Evolutionary conservation across 164 flowering plant species (phyloP).

Genomic region (Berberis thunbergii): DNA sequence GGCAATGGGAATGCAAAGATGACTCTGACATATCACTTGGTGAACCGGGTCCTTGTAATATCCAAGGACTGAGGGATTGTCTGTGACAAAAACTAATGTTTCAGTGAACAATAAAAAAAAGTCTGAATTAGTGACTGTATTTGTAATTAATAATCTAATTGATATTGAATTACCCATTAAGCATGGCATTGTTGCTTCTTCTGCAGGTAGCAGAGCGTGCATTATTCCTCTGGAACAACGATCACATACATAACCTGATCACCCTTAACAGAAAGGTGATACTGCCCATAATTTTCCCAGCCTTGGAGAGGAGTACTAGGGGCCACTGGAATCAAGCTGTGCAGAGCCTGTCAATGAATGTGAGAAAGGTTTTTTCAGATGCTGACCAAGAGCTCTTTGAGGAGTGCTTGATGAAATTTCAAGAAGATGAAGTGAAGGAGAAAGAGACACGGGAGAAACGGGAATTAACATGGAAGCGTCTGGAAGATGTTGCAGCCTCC

Average conservation of each 20-base stretch:
- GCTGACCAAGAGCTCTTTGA: conserved; percentile 45
- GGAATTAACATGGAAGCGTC: conserved; percentile 54
- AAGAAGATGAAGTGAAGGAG: conserved; percentile 51
- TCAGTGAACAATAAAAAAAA: too few relatives aligned
- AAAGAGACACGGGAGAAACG: conserved; percentile 36
- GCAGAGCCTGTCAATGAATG: conserved; percentile 60
- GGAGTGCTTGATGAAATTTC: conserved; percentile 43
- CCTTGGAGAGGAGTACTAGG: background rate
- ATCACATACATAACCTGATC: conserved; percentile 57
- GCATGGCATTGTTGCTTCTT: too few relatives aligned
- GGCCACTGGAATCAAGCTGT: conserved; percentile 81
- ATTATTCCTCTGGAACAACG: conserved; percentile 74
- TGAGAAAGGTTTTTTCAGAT: conserved; percentile 50
- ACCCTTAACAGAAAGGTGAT: conserved; percentile 47
- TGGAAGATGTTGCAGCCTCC: conserved; percentile 62
- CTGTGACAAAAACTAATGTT: too few relatives aligned
- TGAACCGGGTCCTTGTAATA: too few relatives aligned
- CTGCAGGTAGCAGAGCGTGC: conserved; percentile 70
- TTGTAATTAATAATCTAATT: too few relatives aligned
- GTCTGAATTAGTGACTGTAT: too few relatives aligned
- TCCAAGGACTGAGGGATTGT: too few relatives aligned
- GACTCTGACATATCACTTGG: too few relatives aligned
- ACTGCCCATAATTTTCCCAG: conserved; percentile 59
- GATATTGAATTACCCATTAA: too few relatives aligned
- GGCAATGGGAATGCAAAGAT: too few relatives aligned